Percentiles rank a stretch among this genome's conserved stretches.
Conservation (phyloP, 1,284 basidiomycete species). For the Ceratorhiza oryzae-sativae region DNA sequence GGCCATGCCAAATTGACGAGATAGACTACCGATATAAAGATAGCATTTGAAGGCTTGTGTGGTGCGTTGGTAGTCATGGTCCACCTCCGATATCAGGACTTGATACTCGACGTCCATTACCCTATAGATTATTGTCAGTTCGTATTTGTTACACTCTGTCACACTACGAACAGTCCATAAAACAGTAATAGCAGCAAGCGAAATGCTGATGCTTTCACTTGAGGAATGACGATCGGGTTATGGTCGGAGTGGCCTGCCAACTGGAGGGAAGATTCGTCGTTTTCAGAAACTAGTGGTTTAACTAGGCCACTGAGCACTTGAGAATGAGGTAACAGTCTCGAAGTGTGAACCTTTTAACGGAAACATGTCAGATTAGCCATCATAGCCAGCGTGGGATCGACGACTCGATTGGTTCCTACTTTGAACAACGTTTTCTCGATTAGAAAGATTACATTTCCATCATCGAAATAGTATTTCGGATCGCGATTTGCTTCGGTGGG, state of each 20-base stretch:
- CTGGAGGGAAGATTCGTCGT: no score
- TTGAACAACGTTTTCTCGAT: background rate
- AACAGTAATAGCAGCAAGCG: background rate
- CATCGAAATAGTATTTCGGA: background rate
- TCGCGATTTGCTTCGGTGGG: background rate
- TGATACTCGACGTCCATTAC: no score
- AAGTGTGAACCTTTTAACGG: background rate
- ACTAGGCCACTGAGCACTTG: background rate
- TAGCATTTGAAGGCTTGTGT: background rate
- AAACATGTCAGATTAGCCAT: background rate
- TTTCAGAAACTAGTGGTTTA: background rate
- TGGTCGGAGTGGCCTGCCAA: background rate
- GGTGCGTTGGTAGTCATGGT: background rate
- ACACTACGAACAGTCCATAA: background rate
- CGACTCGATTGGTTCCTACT: background rate
- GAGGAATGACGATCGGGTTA: background rate
- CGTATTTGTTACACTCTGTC: no score
- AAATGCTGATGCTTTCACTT: background rate
- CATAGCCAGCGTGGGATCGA: no score
- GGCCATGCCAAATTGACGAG: background rate
- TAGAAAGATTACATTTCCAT: background rate
- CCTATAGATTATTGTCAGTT: no score
- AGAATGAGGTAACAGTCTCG: background rate
- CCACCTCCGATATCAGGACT: no score
- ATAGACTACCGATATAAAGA: constrained; percentile 6